Conservation (phyloP, 495 filamentous ascomycete genomes). For the Aspergillus baeticus region DNA sequence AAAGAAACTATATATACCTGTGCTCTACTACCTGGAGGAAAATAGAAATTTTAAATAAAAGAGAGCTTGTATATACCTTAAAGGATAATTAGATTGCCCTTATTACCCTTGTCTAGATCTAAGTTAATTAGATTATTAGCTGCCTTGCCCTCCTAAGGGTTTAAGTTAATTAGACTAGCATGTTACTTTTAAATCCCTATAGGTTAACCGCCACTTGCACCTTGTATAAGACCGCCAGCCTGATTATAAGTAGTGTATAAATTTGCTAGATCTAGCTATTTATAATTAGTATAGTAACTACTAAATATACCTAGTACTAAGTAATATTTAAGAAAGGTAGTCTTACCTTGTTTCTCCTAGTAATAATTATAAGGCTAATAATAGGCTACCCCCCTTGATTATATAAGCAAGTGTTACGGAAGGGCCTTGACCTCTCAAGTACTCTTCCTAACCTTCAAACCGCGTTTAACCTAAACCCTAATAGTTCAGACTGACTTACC, state of each 20-base stretch:
- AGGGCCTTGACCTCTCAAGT: too few species aligned
- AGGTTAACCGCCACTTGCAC: background rate
- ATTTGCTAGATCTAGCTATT: slow-evolving; percentile 11
- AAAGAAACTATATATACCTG: too few species aligned
- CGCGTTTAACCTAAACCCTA: too few species aligned
- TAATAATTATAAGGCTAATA: background rate
- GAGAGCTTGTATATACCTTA: too few species aligned
- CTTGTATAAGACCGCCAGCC: too few species aligned
- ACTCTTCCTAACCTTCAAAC: too few species aligned
- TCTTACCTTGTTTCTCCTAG: background rate
- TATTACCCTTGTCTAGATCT: background rate
- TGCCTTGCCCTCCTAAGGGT: background rate
- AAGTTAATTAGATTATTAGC: slow-evolving; percentile 1
- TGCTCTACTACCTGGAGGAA: too few species aligned
- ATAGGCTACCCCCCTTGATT: background rate
- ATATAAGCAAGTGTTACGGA: slow-evolving; percentile 4
- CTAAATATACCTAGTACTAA: slow-evolving; percentile 14
- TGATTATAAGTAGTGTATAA: too few species aligned
- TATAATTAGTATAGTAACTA: slow-evolving; percentile 14
- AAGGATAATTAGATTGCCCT: background rate
- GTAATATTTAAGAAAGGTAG: slow-evolving; percentile 8
- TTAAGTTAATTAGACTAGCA: slow-evolving; percentile 2
- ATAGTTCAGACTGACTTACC: too few species aligned
- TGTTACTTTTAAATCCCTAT: background rate
- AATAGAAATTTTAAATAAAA: too few species aligned